Base-by-base conservation (phyloP, 1,284 basidiomycete species). In the Phlebopus sp. region DNA sequence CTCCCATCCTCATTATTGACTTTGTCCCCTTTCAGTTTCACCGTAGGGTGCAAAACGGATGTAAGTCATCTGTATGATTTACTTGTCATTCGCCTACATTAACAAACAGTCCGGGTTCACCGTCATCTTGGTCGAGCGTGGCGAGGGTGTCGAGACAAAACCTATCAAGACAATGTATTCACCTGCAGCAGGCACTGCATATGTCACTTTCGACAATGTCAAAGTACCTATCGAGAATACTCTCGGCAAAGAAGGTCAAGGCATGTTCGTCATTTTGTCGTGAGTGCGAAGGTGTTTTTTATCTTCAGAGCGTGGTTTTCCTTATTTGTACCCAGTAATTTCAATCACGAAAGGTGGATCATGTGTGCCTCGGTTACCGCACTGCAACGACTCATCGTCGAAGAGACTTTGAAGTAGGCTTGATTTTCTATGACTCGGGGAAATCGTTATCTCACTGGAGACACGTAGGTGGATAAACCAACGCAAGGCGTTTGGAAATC, bases 121-220 rank as follows among this genome's bases (percentile, higher is more conserved):
- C 4, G 88, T 92, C 53, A 83, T 97, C 55, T 76, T 95, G 38
- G 82, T 95, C 19, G 82, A 86, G 57, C 79, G 88, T 40, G 74
- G 76, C 10, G 78, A 82, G 51, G 89, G 91, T 36, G 83, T 97
- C 31, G 82, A 86, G 61, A 96, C 92, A 3, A 87, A 85, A 62
- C 78, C 76, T 32, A 92, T 97, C 72, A 92, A 92, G 69, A 93
- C 90, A 0, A 81, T 81, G 35, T 91, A 92, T 68, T 90, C 86
- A 2, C 52, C 81, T 3, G 70, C 86, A 3, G 86, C 90, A 2
- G 90, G 90, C 7, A 94, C 91, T 1, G 90, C 89, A 6, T 94
- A 84, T 64, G 78, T 95, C 57, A 92, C 87, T 0, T 94, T 92
- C 60, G 89, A 93, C 66, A 87, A 94, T 55, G 90, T 92, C 54